These are phyloP conservation scores for Entophlyctis luteolus DNA, from an alignment of 192 early-diverging fungal species.

Conservation along the genomic window DNA sequence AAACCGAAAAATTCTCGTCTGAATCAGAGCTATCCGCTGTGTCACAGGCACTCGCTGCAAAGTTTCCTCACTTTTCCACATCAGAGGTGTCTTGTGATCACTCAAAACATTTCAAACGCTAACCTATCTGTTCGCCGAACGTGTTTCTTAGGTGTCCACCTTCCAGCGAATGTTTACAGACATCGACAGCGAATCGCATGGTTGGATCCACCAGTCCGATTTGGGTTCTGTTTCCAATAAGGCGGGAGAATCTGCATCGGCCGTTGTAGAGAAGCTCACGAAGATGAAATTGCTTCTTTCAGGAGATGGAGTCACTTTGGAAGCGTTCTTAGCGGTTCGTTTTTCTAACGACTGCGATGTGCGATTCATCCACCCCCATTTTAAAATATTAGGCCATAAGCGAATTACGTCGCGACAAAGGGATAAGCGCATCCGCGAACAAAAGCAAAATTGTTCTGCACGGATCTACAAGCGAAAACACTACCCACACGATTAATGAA, in stretches of 20 bases:
- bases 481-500: constrained; percentile 96
- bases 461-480: constrained; percentile 73
- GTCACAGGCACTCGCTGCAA: constrained; percentile 35
- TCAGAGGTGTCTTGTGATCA: constrained; percentile 37
- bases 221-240: constrained; percentile 47
- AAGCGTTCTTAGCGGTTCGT: constrained; percentile 44
- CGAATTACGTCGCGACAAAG: constrained; percentile 48
- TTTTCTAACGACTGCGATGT: neutral
- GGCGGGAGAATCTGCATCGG: constrained; percentile 44
- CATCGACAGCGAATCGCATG: constrained; percentile 43
- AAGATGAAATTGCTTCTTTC: constrained; percentile 27
- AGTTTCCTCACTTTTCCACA: constrained; percentile 47
- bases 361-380: neutral
- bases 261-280: constrained; percentile 39
- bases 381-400: constrained; percentile 34
- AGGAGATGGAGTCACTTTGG: constrained; percentile 47
- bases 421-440: constrained; percentile 34
- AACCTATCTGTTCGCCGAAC: no score
- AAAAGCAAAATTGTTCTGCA: constrained; percentile 85
- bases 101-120: no score
- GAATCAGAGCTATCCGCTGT: constrained; percentile 28
- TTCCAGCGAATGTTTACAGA: constrained; percentile 48
- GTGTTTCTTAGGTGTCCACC: constrained; percentile 29
- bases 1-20: neutral
- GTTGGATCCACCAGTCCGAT: constrained; percentile 42